Evolutionary conservation across 1,139 yeast genomes (phyloP).

Genomic region (Saccharomyces hybrid): DNA sequence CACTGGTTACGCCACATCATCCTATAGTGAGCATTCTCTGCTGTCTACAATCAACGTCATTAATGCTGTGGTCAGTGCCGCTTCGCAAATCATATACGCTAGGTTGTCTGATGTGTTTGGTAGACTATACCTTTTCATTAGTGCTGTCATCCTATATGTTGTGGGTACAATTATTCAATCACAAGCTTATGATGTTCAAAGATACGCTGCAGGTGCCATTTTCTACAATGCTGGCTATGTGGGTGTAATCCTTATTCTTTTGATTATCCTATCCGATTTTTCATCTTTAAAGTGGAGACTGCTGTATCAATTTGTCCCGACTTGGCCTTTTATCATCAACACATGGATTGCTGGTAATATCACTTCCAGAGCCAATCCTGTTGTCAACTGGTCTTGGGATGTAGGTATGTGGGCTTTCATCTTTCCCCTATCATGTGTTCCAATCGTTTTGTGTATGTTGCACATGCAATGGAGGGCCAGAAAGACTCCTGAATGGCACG

Average conservation of each 20-base stretch:
- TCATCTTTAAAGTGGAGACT: conserved; percentile 67
- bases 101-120: conserved; percentile 66
- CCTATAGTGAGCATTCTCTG: conserved; percentile 52
- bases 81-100: conserved; percentile 63
- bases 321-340: conserved; percentile 63
- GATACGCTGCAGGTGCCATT: conserved; percentile 68
- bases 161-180: conserved; percentile 68
- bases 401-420: conserved; percentile 78
- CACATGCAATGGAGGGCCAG: conserved; percentile 53
- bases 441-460: conserved; percentile 44
- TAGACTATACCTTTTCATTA: conserved; percentile 47
- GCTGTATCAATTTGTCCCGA: conserved; percentile 52
- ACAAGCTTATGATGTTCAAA: conserved; percentile 54
- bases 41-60: conserved; percentile 59
- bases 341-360: conserved; percentile 69
- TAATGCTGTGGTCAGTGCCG: conserved; percentile 59
- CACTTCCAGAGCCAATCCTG: conserved; percentile 34
- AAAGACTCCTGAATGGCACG: conserved; percentile 41
- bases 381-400: conserved; percentile 56
- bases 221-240: conserved; percentile 64
- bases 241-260: conserved; percentile 50
- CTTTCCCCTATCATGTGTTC: conserved; percentile 55
- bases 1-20: conserved; percentile 48
- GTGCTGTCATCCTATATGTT: conserved; percentile 51
- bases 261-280: conserved; percentile 55